Evolutionary conservation across 1,139 yeast species (phyloP).

Genomic region (Debaryomycetaceae sp.): DNA sequence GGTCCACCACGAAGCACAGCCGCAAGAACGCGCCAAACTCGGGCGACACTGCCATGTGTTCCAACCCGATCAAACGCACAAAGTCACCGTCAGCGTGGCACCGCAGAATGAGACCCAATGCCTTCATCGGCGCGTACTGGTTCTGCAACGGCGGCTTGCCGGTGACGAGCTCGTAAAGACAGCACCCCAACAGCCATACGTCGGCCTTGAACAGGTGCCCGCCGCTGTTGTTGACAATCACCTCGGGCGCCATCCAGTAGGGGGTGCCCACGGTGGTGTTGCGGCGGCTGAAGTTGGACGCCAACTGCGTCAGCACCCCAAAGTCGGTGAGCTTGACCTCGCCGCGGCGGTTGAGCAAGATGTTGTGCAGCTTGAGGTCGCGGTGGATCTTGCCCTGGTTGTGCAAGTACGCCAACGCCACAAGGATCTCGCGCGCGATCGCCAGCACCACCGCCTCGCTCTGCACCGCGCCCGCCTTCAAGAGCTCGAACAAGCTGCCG

Average conservation of each 20-base stretch:
- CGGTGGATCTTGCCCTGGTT: slow-evolving; percentile 78
- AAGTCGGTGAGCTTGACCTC: slow-evolving; percentile 93
- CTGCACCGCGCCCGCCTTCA: slow-evolving; percentile 54
- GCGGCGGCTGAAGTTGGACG: slow-evolving; percentile 69
- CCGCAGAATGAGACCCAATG: slow-evolving; percentile 47
- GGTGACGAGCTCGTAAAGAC: slow-evolving; percentile 75
- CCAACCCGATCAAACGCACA: slow-evolving; percentile 25
- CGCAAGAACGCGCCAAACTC: slow-evolving; percentile 53
- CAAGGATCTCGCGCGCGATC: slow-evolving; percentile 55
- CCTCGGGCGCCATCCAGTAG: slow-evolving; percentile 99
- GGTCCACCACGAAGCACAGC: slow-evolving; percentile 63
- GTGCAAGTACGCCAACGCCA: slow-evolving; percentile 70
- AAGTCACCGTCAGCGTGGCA: slow-evolving; percentile 33
- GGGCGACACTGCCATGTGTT: slow-evolving; percentile 18
- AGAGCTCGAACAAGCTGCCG: slow-evolving; percentile 71
- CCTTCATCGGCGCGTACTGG: slow-evolving; percentile 74
- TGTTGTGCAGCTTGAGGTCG: slow-evolving; percentile 83
- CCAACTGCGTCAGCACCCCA: slow-evolving; percentile 88
- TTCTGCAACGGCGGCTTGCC: slow-evolving; percentile 81
- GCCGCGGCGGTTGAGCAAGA: slow-evolving; percentile 62
- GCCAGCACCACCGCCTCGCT: slow-evolving; percentile 49
- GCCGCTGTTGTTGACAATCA: slow-evolving; percentile 66
- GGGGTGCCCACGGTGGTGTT: slow-evolving; percentile 98
- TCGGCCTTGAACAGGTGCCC: slow-evolving; percentile 90
- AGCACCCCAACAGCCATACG: slow-evolving; percentile 93